Percentiles rank a stretch among this genome's conserved stretches.
Conservation (phyloP, 306 rosid species). For the Vigna radiata region DNA sequence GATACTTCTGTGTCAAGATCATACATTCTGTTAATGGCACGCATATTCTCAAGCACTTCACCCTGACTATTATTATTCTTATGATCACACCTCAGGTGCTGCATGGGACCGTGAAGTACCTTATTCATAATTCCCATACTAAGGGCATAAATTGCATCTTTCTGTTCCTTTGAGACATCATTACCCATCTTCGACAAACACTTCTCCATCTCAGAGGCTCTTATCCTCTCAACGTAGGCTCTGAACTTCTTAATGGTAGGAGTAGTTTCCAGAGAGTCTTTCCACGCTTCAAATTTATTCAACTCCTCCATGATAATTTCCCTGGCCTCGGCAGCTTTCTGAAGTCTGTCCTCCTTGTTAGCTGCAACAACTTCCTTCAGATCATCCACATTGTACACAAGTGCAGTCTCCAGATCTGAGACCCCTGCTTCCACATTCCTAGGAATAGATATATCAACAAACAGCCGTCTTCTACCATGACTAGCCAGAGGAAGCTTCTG, state of each 20-base stretch:
- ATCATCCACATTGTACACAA: constrained; percentile 85
- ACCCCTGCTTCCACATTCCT: constrained; percentile 79
- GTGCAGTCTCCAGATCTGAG: constrained; percentile 64
- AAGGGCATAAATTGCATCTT: constrained; percentile 75
- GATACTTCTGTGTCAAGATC: constrained; percentile 80
- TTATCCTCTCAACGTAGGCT: constrained; percentile 78
- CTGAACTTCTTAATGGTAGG: constrained; percentile 91
- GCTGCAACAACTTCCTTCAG: constrained; percentile 90
- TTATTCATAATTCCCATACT: constrained; percentile 80
- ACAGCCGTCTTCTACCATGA: constrained; percentile 56
- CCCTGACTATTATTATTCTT: constrained; percentile 53
- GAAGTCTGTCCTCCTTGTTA: constrained; percentile 80
- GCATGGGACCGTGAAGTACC: constrained; percentile 92
- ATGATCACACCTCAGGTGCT: constrained; percentile 82
- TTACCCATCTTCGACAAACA: constrained; percentile 82
- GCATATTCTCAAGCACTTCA: constrained; percentile 85
- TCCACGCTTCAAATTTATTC: constrained; percentile 81
- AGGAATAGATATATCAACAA: constrained; percentile 87
- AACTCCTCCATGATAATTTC: constrained; percentile 70
- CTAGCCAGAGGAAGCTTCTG: constrained; percentile 58
- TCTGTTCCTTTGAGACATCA: constrained; percentile 68
- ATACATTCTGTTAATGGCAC: constrained; percentile 88
- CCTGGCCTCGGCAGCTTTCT: constrained; percentile 75
- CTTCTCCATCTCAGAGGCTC: constrained; percentile 81
- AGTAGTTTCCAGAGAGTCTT: constrained; percentile 82